phyloP scores from a whole-genome alignment of 2,329 filamentous ascomycete species.

The Zalaria obscura region DNA sequence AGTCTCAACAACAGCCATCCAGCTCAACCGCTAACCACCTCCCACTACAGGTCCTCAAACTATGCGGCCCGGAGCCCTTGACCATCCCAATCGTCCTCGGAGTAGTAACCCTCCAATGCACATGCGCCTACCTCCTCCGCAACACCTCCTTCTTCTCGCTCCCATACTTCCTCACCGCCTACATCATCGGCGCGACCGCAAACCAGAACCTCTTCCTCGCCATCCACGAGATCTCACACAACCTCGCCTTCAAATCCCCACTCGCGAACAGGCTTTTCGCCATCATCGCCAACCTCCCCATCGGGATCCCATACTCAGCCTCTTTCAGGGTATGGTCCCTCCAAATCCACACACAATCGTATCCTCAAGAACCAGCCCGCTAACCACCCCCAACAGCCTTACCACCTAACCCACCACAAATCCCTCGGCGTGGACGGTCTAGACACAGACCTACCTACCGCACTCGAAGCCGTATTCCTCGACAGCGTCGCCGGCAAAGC shows the following conservation, averaged over 20 bases:
- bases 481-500: conserved; percentile 92
- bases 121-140: conserved; percentile 62
- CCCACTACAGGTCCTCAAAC: conserved; percentile 64
- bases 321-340: conserved; percentile 63
- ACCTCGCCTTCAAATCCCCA: conserved; percentile 76
- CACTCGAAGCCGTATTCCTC: conserved; percentile 80
- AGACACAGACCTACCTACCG: conserved; percentile 88
- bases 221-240: conserved; percentile 98
- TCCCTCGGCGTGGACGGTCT: conserved; percentile 91
- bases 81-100: conserved; percentile 84
- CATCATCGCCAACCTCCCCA: conserved; percentile 88
- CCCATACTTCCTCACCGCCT: conserved; percentile 75
- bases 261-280: conserved; percentile 73
- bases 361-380: not conserved
- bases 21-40: no score
- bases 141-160: conserved; percentile 68
- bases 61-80: conserved; percentile 88
- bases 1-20: no score
- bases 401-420: conserved; percentile 98
- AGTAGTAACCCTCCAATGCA: conserved; percentile 71
- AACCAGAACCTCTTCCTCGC: conserved; percentile 98
- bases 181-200: conserved; percentile 82
- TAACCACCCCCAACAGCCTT: conserved; percentile 43
- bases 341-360: not conserved
- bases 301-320: conserved; percentile 89